Percentiles rank a stretch among this genome's conserved stretches.
Evolutionary conservation across 768 basidiomycete genomes (phyloP).

Genomic region (Pisolithus albus): DNA sequence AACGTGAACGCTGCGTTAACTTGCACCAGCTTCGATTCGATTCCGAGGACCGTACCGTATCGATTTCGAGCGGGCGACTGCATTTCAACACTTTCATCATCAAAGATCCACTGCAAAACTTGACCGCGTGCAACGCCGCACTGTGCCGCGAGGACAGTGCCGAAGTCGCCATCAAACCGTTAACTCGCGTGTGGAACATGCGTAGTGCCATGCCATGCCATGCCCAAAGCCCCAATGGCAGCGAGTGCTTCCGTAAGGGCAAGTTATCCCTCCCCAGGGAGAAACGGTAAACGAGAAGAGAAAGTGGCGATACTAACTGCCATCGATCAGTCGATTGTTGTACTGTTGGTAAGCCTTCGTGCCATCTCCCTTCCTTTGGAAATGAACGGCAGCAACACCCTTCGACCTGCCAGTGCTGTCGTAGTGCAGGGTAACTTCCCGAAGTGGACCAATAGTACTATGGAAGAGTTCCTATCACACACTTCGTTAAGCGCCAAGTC

Average conservation of each 20-base stretch:
- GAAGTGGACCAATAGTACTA: slow-evolving; percentile 82
- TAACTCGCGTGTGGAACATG: slow-evolving; percentile 26
- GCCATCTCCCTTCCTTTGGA: slow-evolving; percentile 82
- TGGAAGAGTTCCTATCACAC: slow-evolving; percentile 78
- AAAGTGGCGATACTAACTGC: slow-evolving; percentile 89
- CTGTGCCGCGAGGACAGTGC: slow-evolving; percentile 25
- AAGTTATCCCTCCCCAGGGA: slow-evolving; percentile 16
- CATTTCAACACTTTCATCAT: slow-evolving; percentile 18
- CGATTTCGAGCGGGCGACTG: slow-evolving; percentile 17
- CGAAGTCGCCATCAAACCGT: slow-evolving; percentile 25
- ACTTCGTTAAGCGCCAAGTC: neutral
- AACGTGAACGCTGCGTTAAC: slow-evolving; percentile 15
- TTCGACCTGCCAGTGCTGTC: slow-evolving; percentile 83
- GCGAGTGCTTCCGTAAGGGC: slow-evolving; percentile 12
- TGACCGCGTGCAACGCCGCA: slow-evolving; percentile 15
- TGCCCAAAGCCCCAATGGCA: slow-evolving; percentile 19
- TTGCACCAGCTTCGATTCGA: slow-evolving; percentile 28
- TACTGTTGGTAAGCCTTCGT: slow-evolving; percentile 89
- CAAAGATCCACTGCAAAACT: slow-evolving; percentile 17
- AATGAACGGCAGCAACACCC: slow-evolving; percentile 82
- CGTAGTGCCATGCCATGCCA: slow-evolving; percentile 12
- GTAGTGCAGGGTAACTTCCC: slow-evolving; percentile 79
- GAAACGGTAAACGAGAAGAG: slow-evolving; percentile 31
- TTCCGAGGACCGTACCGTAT: slow-evolving; percentile 26
- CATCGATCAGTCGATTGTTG: slow-evolving; percentile 99